A percentile compares a stretch with the other conserved stretches of the same genome.
phyloP scores from a whole-genome alignment of 2,329 filamentous ascomycete genomes.

The Botrytis pseudocinerea region DNA sequence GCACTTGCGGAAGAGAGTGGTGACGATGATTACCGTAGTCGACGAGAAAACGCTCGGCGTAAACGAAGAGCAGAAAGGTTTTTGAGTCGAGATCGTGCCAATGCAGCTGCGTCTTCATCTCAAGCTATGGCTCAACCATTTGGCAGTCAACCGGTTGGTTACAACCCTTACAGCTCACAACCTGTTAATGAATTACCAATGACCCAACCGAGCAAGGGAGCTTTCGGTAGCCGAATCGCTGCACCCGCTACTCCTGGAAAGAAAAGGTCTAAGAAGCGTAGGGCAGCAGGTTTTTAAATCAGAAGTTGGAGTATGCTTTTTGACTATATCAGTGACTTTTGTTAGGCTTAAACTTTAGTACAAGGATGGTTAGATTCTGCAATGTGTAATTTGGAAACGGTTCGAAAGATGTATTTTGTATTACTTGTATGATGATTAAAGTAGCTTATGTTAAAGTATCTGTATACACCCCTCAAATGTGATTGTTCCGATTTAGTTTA shows the following conservation, averaged over 20 bases:
- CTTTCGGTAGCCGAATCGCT: constrained; percentile 47
- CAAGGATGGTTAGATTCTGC: not conserved
- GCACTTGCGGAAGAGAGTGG: constrained; percentile 27
- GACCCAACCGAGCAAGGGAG: constrained; percentile 52
- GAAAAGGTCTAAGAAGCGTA: constrained; percentile 48
- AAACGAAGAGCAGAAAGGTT: constrained; percentile 39
- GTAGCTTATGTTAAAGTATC: not conserved
- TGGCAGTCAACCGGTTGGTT: constrained; percentile 36
- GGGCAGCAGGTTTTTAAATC: constrained; percentile 38
- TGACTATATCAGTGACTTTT: no score
- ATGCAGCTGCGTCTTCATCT: constrained; percentile 44
- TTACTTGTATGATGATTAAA: constrained; percentile 1
- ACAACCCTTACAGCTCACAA: constrained; percentile 37
- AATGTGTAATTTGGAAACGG: not conserved
- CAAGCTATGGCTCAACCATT: constrained; percentile 44
- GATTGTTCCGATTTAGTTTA: not conserved
- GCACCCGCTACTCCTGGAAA: constrained; percentile 43
- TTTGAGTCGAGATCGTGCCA: constrained; percentile 34
- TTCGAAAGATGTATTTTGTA: not conserved
- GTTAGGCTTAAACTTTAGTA: not conserved
- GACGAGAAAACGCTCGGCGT: constrained; percentile 36
- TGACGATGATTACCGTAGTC: constrained; percentile 30
- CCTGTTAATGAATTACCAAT: constrained; percentile 37
- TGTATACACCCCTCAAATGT: not conserved
- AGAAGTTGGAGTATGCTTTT: not conserved